These are phyloP conservation scores for Hawksworthiomyces lignivorus DNA, from an alignment of 2,329 filamentous ascomycete genomes.

Conservation along the genomic window DNA sequence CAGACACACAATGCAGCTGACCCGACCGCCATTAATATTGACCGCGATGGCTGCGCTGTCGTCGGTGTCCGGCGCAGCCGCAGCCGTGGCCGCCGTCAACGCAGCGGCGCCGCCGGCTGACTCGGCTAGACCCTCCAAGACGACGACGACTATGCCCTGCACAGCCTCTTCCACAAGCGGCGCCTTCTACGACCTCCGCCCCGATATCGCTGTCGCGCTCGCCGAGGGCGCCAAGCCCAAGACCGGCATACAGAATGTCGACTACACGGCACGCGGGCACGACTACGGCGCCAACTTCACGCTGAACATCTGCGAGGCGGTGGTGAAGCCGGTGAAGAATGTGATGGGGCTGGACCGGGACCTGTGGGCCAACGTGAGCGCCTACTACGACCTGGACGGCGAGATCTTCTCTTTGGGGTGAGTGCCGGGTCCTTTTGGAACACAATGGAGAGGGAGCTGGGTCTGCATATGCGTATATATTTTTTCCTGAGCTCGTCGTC, in stretches of 20 bases:
- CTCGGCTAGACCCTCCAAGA: conserved; percentile 8
- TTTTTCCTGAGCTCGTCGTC: no score
- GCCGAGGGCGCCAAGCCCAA: conserved; percentile 36
- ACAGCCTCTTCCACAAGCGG: conserved; percentile 49
- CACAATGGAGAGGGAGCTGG: not conserved
- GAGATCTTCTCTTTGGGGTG: conserved; percentile 70
- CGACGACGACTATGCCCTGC: conserved; percentile 40
- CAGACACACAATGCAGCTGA: conserved; percentile 12
- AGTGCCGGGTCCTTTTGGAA: conserved; percentile 22
- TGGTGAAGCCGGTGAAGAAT: conserved; percentile 57
- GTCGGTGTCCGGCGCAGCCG: not conserved
- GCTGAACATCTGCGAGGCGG: conserved; percentile 70
- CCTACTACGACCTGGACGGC: conserved; percentile 61
- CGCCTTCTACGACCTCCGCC: conserved; percentile 52
- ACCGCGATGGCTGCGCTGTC: conserved; percentile 7
- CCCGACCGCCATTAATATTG: conserved; percentile 3
- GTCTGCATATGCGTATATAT: not conserved
- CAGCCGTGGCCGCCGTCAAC: not conserved
- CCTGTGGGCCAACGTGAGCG: conserved; percentile 67
- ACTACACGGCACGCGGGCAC: conserved; percentile 61
- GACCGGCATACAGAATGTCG: conserved; percentile 34
- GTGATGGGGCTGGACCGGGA: conserved; percentile 56
- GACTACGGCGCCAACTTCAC: conserved; percentile 79
- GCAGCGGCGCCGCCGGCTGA: not conserved
- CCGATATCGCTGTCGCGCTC: conserved; percentile 40